Base-by-base conservation (phyloP, 352 stramenopile genomes). In the Phytophthora meadii region DNA sequence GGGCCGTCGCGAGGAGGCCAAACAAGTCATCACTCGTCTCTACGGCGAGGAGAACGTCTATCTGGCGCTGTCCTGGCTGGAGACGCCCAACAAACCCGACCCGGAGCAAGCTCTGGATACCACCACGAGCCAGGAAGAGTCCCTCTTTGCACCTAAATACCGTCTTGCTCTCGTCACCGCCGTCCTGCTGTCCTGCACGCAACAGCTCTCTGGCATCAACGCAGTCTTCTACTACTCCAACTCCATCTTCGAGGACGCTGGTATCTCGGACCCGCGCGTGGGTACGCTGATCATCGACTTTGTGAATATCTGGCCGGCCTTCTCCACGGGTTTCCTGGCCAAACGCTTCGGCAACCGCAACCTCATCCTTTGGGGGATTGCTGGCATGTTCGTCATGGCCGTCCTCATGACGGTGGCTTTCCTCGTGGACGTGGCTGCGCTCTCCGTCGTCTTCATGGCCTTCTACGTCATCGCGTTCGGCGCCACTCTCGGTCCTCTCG, bases 21-120 rank as follows among this genome's bases (percentile, higher is more conserved):
- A 65, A 22, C 57, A 65, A 40, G 57, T 65, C n/a, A 54, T 65
- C 57, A 61, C 65, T 2, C 77, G 74, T 49, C 74, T 80, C 6
- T 80, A 71, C 51, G 55, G 54, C 11, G 41, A 68, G 39, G 61
- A 69, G 36, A 51, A 75, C 51, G 61, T 72, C 8, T 49, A 75
- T 46, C 9, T 61, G 12, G 56, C 61, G 0, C 34, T 80, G 9
- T 51, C 45, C 39, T 64, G 61, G 61, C 46, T 69, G 7, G 61
- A 69, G 36, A 34, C 32, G 12, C 27, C 59, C 32, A 67, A 44
- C 49, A 80, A 58, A 9, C 51, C 51, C 40, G 53, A 61, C 27
- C 41, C 53, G 17, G 53, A 61, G 53, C 53, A 61, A 37, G 53
- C n/a, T 36, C 41, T 61, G 11, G 34, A 34, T 19, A 53, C 47